phyloP scores from a whole-genome alignment of 495 filamentous ascomycete species.

The Aspergillus mulundensis region DNA sequence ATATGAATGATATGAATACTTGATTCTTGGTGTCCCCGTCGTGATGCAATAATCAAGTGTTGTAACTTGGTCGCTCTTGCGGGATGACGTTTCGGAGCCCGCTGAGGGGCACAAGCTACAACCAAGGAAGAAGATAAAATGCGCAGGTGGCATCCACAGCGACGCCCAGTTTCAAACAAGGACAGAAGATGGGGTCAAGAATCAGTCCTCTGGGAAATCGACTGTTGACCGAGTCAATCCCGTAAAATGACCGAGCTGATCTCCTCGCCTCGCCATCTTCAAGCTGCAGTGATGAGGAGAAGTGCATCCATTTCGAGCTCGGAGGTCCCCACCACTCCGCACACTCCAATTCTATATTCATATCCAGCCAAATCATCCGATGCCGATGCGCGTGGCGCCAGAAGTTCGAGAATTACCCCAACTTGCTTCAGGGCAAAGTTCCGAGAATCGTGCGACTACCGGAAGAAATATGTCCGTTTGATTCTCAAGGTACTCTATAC shows the following conservation, averaged over 20 bases:
- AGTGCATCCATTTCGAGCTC: not conserved
- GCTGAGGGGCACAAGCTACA: not conserved
- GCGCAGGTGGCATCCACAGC: not conserved
- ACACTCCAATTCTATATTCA: not conserved
- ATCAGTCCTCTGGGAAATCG: not conserved
- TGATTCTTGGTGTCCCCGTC: too few relatives aligned
- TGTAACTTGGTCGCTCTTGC: too few relatives aligned
- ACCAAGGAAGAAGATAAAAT: not conserved
- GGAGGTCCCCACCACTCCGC: constrained; percentile 11
- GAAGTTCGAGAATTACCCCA: constrained; percentile 6
- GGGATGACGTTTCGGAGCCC: not conserved
- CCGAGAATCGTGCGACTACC: not conserved
- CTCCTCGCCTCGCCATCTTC: not conserved
- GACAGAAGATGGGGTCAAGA: not conserved
- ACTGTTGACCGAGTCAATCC: not conserved
- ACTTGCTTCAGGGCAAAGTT: not conserved
- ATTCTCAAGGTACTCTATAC: not conserved
- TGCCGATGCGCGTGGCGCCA: not conserved
- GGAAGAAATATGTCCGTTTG: not conserved
- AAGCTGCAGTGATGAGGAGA: constrained; percentile 14
- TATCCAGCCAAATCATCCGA: constrained; percentile 11
- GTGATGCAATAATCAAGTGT: too few relatives aligned
- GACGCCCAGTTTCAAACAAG: not conserved
- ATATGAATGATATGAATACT: too few relatives aligned
- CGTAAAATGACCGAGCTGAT: constrained; percentile 3